Evolutionary conservation across 352 stramenopile genomes (phyloP).

Genomic region (Phytophthora aleatoria): DNA sequence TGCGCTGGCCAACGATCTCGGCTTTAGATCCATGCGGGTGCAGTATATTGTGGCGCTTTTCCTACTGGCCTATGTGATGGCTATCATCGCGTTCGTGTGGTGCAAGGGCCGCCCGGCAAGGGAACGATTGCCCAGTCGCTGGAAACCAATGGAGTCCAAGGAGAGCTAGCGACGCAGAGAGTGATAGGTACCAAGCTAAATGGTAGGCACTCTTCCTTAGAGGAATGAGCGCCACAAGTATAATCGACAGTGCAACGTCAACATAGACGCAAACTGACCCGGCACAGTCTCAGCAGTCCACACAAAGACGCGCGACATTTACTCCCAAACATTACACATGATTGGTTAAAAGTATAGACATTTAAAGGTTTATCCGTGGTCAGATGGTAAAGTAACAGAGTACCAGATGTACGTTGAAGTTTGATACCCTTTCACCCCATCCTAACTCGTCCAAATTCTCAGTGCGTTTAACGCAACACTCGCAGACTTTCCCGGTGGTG

Average conservation of each 20-base stretch:
- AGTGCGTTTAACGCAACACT: conserved; percentile 16
- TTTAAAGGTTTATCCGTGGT: conserved; percentile 1
- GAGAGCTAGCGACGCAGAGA: conserved; percentile 44
- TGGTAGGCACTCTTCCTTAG: conserved; percentile 2
- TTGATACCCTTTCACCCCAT: conserved; percentile 8
- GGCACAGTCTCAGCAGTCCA: conserved; percentile 9
- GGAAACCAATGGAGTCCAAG: conserved; percentile 79
- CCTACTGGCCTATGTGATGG: conserved; percentile 63
- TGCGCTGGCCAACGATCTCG: conserved; percentile 41
- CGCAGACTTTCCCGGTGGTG: conserved; percentile 21
- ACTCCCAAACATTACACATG: conserved; percentile 6
- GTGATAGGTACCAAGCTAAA: conserved; percentile 17
- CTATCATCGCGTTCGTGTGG: conserved; percentile 81
- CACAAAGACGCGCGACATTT: neutral
- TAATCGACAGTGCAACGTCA: conserved; percentile 23
- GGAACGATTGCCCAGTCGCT: conserved; percentile 79
- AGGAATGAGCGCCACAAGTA: conserved; percentile 14
- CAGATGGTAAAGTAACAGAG: neutral
- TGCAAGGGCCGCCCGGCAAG: conserved; percentile 69
- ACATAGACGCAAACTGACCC: conserved; percentile 7
- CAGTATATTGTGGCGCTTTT: conserved; percentile 76
- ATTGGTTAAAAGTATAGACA: neutral
- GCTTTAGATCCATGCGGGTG: conserved; percentile 39
- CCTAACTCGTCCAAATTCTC: conserved; percentile 7
- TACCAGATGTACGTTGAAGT: conserved; percentile 32